Conservation (phyloP, 352 stramenopile genomes). For the Saprolegnia parasitica region DNA sequence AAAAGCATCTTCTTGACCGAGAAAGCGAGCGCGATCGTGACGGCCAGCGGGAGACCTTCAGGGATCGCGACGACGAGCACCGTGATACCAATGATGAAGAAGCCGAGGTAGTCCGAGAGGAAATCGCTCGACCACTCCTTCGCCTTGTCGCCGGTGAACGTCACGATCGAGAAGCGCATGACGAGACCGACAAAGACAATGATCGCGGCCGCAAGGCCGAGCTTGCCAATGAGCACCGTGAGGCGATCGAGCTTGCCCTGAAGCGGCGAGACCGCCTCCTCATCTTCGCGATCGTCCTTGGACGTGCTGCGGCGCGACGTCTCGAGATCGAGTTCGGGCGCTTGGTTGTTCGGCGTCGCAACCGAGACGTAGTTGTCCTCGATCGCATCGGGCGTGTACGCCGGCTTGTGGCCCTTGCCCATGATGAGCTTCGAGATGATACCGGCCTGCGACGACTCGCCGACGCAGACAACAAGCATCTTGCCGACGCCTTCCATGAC, state of each 20-base stretch:
- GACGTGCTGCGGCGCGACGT: constrained; percentile 54
- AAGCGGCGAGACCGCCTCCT: constrained; percentile 60
- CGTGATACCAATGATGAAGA: constrained; percentile 84
- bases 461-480: constrained; percentile 92
- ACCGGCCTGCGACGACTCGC: constrained; percentile 89
- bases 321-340: constrained; percentile 43
- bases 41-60: constrained; percentile 84
- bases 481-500: constrained; percentile 88
- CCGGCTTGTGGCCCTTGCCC: constrained; percentile 52
- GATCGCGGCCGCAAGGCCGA: constrained; percentile 66
- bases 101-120: constrained; percentile 63
- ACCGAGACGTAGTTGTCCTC: constrained; percentile 35
- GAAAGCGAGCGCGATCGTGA: constrained; percentile 86
- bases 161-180: constrained; percentile 60
- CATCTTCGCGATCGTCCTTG: constrained; percentile 47
- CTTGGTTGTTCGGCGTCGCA: constrained; percentile 52
- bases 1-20: constrained; percentile 94
- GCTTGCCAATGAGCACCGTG: constrained; percentile 78
- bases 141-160: constrained; percentile 38
- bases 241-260: constrained; percentile 80
- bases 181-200: constrained; percentile 78
- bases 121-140: constrained; percentile 48
- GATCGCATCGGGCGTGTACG: constrained; percentile 46
- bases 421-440: constrained; percentile 88
- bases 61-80: constrained; percentile 95